These are phyloP conservation scores for Neonothopanus nambi DNA, from an alignment of 1,284 basidiomycete species.

Conservation along the genomic window DNA sequence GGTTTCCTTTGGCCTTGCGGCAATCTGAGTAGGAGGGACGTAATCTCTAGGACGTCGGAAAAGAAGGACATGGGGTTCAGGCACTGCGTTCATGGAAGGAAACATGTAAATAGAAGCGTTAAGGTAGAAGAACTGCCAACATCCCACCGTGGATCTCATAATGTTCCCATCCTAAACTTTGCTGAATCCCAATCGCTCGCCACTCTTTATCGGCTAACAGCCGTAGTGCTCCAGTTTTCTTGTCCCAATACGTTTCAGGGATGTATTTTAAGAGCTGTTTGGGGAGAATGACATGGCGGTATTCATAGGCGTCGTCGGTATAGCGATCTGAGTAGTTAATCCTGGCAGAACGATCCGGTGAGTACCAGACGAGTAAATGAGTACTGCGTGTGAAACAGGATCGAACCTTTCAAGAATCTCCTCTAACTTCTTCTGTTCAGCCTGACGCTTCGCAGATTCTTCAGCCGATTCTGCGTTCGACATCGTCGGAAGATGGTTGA, in stretches of 20 bases:
- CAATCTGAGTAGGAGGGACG: conserved; percentile 45
- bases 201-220: conserved; percentile 88
- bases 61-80: conserved; percentile 84
- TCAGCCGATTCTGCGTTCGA: conserved; percentile 3
- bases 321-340: conserved; percentile 40
- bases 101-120: conserved; percentile 10
- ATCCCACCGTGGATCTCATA: conserved; percentile 92
- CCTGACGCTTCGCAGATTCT: conserved; percentile 10
- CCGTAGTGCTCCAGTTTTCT: conserved; percentile 78
- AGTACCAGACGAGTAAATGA: too few relatives aligned
- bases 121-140: conserved; percentile 2
- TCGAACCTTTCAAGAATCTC: conserved; percentile 20
- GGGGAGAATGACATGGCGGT: conserved; percentile 90
- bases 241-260: conserved; percentile 43
- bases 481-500: not conserved
- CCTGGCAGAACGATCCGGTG: conserved; percentile 7
- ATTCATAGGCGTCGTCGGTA: conserved; percentile 81
- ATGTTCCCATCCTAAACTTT: conserved; percentile 96
- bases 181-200: conserved; percentile 94
- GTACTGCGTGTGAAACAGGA: not conserved
- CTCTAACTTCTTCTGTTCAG: conserved; percentile 18
- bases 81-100: conserved; percentile 50
- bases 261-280: conserved; percentile 66
- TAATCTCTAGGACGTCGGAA: conserved; percentile 75
- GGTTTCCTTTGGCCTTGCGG: conserved; percentile 28